phyloP scores from a whole-genome alignment of 306 rosid species.

The Rosa multiflora region DNA sequence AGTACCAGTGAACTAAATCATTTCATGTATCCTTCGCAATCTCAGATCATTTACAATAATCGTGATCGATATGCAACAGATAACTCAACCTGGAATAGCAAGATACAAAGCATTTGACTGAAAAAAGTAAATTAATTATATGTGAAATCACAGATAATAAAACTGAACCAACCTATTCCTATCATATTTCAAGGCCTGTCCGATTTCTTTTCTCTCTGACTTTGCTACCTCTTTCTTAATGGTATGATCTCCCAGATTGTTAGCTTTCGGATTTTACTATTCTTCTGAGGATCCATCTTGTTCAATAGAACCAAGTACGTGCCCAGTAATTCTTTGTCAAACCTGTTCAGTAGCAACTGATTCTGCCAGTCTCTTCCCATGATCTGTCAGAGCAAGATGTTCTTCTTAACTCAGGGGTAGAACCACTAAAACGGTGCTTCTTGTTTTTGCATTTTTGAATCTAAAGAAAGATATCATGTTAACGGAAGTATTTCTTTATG shows the following conservation, averaged over 20 bases:
- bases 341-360: constrained; percentile 91
- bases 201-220: constrained; percentile 78
- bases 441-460: constrained; percentile 6
- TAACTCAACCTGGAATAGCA: constrained; percentile 56
- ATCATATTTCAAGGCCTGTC: constrained; percentile 80
- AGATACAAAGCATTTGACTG: background rate
- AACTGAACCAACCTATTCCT: constrained; percentile 76
- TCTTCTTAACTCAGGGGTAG: constrained; percentile 61
- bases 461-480: constrained; percentile 19
- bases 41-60: constrained; percentile 89
- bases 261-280: constrained; percentile 73
- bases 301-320: constrained; percentile 50
- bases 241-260: constrained; percentile 81
- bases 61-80: constrained; percentile 85
- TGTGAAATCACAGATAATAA: background rate
- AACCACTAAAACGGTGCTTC: no score
- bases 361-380: constrained; percentile 98
- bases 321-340: constrained; percentile 72
- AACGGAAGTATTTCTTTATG: constrained; percentile 9
- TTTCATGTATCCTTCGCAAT: constrained; percentile 79
- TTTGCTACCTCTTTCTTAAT: constrained; percentile 76
- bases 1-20: constrained; percentile 77
- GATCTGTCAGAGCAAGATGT: constrained; percentile 84
- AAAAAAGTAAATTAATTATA: background rate
- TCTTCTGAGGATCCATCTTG: constrained; percentile 65